Evolutionary conservation across 2,329 filamentous ascomycete species (phyloP), one percentile per base, ranked within the genome.

Genomic region (Diaporthe ampelina): DNA sequence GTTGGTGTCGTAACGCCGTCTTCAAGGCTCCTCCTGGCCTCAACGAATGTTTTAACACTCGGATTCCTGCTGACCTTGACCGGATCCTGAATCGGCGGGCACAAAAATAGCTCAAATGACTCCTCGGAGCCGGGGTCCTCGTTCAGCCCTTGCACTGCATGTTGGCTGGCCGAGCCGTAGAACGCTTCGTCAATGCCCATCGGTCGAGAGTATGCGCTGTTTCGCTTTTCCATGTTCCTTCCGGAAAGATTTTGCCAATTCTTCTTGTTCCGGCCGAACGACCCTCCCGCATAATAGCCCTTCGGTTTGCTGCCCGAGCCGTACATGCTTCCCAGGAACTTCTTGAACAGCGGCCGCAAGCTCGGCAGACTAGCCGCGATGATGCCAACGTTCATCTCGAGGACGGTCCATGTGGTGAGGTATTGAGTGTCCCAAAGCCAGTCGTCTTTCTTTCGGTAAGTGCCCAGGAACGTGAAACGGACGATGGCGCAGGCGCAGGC

Each of bases 321-420:
- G 37, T 72, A 72, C 9, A 37, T 65, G 37, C 57, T 63, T 26
- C 70, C 70, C 11, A 72, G 40, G 54, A 72, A 48, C 35, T 71
- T 74, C 54, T 77, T 79, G 76, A 80, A 80, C 21, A 81, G 74
- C 6, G 80, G 79, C 35, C 78, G 79, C 40, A 81, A 77, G 67
- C 77, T 78, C 10, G 79, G 80, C 58, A 80, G 76, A 58, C 76
- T 79, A 54, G 79, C 79, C 26, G 79, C 80, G 24, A 80, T 76
- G 26, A 81, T 81, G 24, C 78, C 80, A 15, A 76, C 76, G 74
- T 77, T 78, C 73, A 80, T 79, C 37, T 81, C 79, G 56, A 80
- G 72, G 1, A 56, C 76, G 5, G 65, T 79, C 79, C 80, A 81
- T 11, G 80, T 81, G 0, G 80, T 81, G 10, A 81, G 73, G 21